Base-by-base conservation (phyloP, 2,329 filamentous ascomycete species). In the Scedosporium minutisporum region DNA sequence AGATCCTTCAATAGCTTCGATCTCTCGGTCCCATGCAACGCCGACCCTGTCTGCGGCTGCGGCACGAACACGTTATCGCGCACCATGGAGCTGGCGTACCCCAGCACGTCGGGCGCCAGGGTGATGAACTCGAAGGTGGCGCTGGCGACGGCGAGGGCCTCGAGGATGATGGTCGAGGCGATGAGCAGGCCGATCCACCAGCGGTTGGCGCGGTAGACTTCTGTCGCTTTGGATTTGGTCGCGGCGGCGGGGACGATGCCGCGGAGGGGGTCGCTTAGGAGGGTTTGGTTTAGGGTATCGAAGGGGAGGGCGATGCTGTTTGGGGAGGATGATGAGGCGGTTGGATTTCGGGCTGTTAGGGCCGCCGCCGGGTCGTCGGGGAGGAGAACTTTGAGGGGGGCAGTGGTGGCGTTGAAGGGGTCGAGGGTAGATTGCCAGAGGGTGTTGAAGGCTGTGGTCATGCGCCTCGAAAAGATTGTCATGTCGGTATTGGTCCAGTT, bases 1-100 rank as follows among this genome's bases (percentile, higher is more conserved):
- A 61, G 10, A 2, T 61, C 12, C 5, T 42, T 1, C 33, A 63
- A 46, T 0, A 48, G 3, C 9, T 38, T 53, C 0, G 60, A 55
- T 0, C 63, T 60, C n/a, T 44, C 18, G 0, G 63, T 41, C 1
- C 60, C 60, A 14, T 7, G 53, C 1, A 62, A n/a, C 2, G n/a
- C 25, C 14, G 60, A 62, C 4, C 60, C 63, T 0, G 33, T 42
- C 2, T 25, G 21, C 21, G n/a, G 44, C 21, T 58, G 33, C 6
- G 53, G 41, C 10, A 59, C 29, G 23, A 25, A 48, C 3, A 2
- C 0, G 6, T 62, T 64, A 10, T 62, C 63, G 1, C 60, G 33
- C 10, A 61, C 62, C 38, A 64, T 25, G 9, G 63, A 62, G 3
- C 60, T 64, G 1, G 60, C 55, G 33, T 51, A 64, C 5, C 53